Percentiles rank a stretch among this genome's conserved stretches.
Evolutionary conservation across 306 rosid genomes (phyloP).

Genomic region (Adenanthera pavonina): DNA sequence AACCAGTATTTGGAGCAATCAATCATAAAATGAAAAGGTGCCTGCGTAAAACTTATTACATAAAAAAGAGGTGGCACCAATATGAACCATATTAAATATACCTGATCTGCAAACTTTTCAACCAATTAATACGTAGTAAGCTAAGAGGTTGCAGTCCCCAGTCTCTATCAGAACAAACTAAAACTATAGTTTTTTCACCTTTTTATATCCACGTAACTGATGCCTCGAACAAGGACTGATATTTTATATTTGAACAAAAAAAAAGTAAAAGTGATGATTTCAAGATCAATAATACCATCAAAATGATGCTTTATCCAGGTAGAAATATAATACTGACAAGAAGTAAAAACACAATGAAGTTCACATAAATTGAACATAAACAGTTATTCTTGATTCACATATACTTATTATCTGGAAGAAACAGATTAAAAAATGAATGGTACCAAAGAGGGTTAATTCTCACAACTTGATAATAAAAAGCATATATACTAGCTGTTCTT

Average conservation of each 20-base stretch:
- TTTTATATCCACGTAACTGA: conserved; percentile 8
- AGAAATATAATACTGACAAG: no score
- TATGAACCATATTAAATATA: conserved; percentile 24
- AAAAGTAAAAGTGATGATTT: background rate
- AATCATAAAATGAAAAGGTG: conserved; percentile 19
- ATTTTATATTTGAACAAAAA: background rate
- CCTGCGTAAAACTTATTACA: background rate
- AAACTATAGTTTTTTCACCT: background rate
- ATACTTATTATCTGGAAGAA: background rate
- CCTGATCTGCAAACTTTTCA: conserved; percentile 34
- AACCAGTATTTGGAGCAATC: conserved; percentile 5
- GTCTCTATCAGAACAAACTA: conserved; percentile 10
- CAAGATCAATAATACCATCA: background rate
- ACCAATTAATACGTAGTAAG: background rate
- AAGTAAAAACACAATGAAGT: no score
- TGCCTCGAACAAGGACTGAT: background rate
- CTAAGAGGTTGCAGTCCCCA: conserved; percentile 10
- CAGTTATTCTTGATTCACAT: background rate
- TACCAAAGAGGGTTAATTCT: background rate
- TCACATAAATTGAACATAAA: no score
- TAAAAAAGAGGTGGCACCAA: background rate
- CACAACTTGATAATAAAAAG: conserved; percentile 23
- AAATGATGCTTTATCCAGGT: background rate
- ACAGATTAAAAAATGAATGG: background rate
- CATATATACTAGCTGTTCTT: conserved; percentile 4